Evolutionary conservation across 495 filamentous ascomycete species (phyloP), one percentile per base, ranked within the genome.

Genomic region (Podospora fimiseda): DNA sequence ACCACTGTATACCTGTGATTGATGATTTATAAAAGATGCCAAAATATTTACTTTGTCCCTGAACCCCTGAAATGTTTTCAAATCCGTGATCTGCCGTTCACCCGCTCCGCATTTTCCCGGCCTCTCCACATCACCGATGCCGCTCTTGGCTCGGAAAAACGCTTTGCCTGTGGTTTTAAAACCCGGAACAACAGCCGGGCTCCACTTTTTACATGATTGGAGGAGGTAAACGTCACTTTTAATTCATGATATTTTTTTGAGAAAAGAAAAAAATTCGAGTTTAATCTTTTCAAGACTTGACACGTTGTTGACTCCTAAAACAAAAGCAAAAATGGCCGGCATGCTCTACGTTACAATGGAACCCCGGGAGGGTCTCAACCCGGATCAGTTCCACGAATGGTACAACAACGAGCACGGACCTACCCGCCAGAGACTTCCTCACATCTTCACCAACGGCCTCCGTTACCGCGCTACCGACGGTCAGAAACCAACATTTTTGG

Each of bases 381-480:
- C 74, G 41, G 73, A 80, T 51, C 82, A 87, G 61, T 90, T 91
- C 72, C 86, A 90, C 68, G 87, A 91, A 64, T 93, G 88, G 88
- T 93, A 93, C 72, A 88, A 91, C 72, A 88, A 85, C 65, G 88
- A 93, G 68, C 88, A 93, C 68, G 88, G 88, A 49, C 88, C 88
- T 30, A 77, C 82, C 38, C 80, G 88, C 23, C 77, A 90, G 15
- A 83, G 86, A 41, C 67, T 90, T 9, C 82, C 85, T 38, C 66
- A 71, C 16, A 88, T 88, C 65, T 76, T 86, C 64, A 67, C 66
- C 39, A 90, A 88, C 65, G 88, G 88, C 42, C 84, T 89, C 59
- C 83, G 88, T 23, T 93, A 88, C 70, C 81, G 80, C 9, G 85
- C 85, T 16, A 77, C 63, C 44, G 87, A 90, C 66, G 62, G 70